Evolutionary conservation across 2,329 filamentous ascomycete species (phyloP).

Genomic region (Amphichorda felina): DNA sequence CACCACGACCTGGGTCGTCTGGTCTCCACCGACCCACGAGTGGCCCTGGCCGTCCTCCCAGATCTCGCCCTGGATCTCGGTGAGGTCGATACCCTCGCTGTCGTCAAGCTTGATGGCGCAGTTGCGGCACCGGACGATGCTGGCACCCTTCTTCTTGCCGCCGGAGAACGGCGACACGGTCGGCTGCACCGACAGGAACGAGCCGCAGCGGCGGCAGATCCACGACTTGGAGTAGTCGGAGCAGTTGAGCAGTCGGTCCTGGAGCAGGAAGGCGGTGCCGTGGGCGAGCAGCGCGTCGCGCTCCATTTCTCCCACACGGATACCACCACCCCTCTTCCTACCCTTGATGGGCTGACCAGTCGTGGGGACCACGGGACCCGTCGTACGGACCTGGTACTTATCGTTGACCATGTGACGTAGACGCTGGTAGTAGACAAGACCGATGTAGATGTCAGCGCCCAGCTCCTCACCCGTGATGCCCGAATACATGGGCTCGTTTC

Average conservation of each 20-base stretch:
- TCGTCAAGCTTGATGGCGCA: slow-evolving; percentile 56
- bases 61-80: slow-evolving; percentile 54
- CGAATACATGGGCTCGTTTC: slow-evolving; percentile 97
- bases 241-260: slow-evolving; percentile 94
- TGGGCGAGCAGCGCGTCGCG: slow-evolving; percentile 90
- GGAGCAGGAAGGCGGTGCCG: slow-evolving; percentile 86
- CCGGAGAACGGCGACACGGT: slow-evolving; percentile 52
- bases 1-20: slow-evolving; percentile 85
- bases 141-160: slow-evolving; percentile 52
- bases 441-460: slow-evolving; percentile 89
- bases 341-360: slow-evolving; percentile 97
- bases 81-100: slow-evolving; percentile 42
- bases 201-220: slow-evolving; percentile 82
- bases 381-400: slow-evolving; percentile 96
- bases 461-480: slow-evolving; percentile 94
- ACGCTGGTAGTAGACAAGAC: slow-evolving; percentile 96
- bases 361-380: slow-evolving; percentile 77
- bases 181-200: slow-evolving; percentile 79
- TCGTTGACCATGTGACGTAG: slow-evolving; percentile 99
- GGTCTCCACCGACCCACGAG: slow-evolving; percentile 77
- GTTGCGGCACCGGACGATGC: slow-evolving; percentile 64
- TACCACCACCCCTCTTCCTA: slow-evolving; percentile 90
- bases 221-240: slow-evolving; percentile 85
- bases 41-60: slow-evolving; percentile 89
- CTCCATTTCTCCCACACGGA: slow-evolving; percentile 99